Conservation (phyloP, 2,329 filamentous ascomycete species). For the Neospermospora avenae region DNA sequence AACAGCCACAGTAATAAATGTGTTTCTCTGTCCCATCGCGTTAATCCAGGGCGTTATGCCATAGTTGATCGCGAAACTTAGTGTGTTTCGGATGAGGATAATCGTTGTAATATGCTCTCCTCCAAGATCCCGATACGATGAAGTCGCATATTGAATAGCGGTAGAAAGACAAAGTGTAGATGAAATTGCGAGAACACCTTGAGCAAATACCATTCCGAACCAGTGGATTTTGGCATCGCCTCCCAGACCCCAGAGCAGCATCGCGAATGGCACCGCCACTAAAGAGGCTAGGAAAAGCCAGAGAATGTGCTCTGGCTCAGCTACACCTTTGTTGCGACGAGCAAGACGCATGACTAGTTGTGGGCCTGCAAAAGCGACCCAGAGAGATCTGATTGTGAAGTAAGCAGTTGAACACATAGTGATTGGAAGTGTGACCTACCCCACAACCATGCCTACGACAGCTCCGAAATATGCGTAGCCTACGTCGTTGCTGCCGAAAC, state of each 20-base stretch:
- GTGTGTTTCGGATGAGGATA: slow-evolving; percentile 45
- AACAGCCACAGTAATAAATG: slow-evolving; percentile 42
- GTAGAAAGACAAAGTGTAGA: slow-evolving; percentile 40
- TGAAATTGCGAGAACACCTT: slow-evolving; percentile 39
- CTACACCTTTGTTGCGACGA: slow-evolving; percentile 39
- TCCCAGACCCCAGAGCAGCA: slow-evolving; percentile 49
- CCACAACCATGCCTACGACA: slow-evolving; percentile 30
- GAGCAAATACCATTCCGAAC: slow-evolving; percentile 45
- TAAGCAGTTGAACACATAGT: not conserved
- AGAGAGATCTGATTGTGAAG: slow-evolving; percentile 16
- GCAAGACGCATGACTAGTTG: slow-evolving; percentile 34
- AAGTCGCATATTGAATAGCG: slow-evolving; percentile 45
- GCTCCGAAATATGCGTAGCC: slow-evolving; percentile 34
- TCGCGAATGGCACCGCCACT: slow-evolving; percentile 41
- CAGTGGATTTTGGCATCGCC: slow-evolving; percentile 42
- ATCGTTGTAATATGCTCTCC: slow-evolving; percentile 48
- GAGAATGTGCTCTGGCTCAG: slow-evolving; percentile 32
- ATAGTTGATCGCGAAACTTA: slow-evolving; percentile 48
- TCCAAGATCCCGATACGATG: slow-evolving; percentile 44
- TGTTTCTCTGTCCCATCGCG: slow-evolving; percentile 39
- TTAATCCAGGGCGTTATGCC: slow-evolving; percentile 46
- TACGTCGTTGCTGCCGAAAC: slow-evolving; percentile 32
- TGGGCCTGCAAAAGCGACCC: slow-evolving; percentile 21
- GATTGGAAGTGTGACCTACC: slow-evolving; percentile 7
- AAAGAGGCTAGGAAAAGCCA: slow-evolving; percentile 35